phyloP scores from a whole-genome alignment of 2,329 filamentous ascomycete species.

The Trichoderma sp. region DNA sequence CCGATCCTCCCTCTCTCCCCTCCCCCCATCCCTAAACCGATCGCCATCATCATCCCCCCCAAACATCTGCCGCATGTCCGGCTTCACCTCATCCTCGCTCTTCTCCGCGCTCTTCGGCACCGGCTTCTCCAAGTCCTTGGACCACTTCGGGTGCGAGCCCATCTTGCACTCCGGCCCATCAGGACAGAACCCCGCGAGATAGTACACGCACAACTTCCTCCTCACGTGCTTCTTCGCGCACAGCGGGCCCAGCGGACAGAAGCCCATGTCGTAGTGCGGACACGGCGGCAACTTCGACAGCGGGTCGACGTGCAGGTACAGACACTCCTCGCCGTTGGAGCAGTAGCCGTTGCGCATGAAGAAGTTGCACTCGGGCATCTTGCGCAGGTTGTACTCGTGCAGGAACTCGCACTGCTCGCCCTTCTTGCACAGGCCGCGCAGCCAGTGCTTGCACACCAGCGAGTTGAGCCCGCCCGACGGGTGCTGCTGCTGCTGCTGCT shows the following conservation, averaged over 20 bases:
- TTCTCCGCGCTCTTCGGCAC: slow-evolving; percentile 68
- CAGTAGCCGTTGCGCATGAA: slow-evolving; percentile 93
- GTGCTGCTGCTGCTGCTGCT: slow-evolving; percentile 33
- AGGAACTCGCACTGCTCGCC: slow-evolving; percentile 96
- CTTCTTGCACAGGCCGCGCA: slow-evolving; percentile 96
- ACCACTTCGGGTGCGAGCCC: slow-evolving; percentile 82
- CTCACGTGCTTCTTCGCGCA: slow-evolving; percentile 90
- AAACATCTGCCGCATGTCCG: slow-evolving; percentile 31
- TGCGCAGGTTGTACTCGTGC: slow-evolving; percentile 96
- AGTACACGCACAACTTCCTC: slow-evolving; percentile 78
- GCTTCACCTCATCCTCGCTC: slow-evolving; percentile 51
- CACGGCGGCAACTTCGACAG: slow-evolving; percentile 77
- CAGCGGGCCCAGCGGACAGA: slow-evolving; percentile 84
- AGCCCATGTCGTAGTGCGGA: slow-evolving; percentile 90
- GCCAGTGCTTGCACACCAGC: slow-evolving; percentile 98
- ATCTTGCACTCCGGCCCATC: slow-evolving; percentile 74
- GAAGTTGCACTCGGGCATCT: slow-evolving; percentile 98
- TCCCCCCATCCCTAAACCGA: slow-evolving; percentile 37
- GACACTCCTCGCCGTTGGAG: slow-evolving; percentile 93
- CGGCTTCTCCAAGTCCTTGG: slow-evolving; percentile 73
- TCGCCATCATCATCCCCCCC: slow-evolving; percentile 43
- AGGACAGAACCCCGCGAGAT: slow-evolving; percentile 92
- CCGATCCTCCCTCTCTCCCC: slow-evolving; percentile 39
- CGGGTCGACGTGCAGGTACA: slow-evolving; percentile 88
- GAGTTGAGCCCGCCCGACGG: slow-evolving; percentile 65